A percentile compares a stretch with the other conserved stretches of the same genome.
These are phyloP conservation scores for Cercospora citrullina DNA, from an alignment of 2,329 filamentous ascomycete species.

Conservation along the genomic window DNA sequence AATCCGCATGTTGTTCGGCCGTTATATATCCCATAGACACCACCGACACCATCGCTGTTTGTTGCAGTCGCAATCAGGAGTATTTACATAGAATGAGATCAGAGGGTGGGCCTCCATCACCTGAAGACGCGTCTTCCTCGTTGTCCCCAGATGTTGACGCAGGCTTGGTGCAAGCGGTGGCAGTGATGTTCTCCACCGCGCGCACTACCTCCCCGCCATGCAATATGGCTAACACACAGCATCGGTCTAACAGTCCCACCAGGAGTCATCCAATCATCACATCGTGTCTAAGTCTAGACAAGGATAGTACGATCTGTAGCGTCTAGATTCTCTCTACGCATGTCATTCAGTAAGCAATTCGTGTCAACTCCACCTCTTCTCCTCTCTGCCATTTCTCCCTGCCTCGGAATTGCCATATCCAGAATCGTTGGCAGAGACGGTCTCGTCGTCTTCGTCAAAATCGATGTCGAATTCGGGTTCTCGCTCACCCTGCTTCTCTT, in stretches of 20 bases:
- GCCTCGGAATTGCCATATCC: conserved; percentile 30
- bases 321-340: background rate
- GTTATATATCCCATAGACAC: background rate
- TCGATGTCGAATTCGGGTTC: conserved; percentile 83
- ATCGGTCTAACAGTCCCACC: background rate
- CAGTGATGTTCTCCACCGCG: background rate
- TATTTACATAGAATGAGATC: background rate
- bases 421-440: conserved; percentile 39
- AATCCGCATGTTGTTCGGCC: background rate
- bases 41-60: background rate
- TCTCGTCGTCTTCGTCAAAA: conserved; percentile 62
- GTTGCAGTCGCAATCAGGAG: background rate
- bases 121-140: conserved; percentile 8
- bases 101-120: background rate
- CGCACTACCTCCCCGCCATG: background rate
- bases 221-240: background rate
- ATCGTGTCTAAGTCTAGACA: background rate
- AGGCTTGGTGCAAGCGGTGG: conserved; percentile 2
- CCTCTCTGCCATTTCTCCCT: conserved; percentile 23
- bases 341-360: background rate
- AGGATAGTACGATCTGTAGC: background rate
- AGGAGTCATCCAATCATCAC: background rate
- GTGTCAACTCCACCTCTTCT: conserved; percentile 24
- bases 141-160: background rate
- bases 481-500: conserved; percentile 24